These are phyloP conservation scores for Cyclotella choctawhatcheeana DNA, from an alignment of 108 stramenopile species.

Conservation along the genomic window DNA sequence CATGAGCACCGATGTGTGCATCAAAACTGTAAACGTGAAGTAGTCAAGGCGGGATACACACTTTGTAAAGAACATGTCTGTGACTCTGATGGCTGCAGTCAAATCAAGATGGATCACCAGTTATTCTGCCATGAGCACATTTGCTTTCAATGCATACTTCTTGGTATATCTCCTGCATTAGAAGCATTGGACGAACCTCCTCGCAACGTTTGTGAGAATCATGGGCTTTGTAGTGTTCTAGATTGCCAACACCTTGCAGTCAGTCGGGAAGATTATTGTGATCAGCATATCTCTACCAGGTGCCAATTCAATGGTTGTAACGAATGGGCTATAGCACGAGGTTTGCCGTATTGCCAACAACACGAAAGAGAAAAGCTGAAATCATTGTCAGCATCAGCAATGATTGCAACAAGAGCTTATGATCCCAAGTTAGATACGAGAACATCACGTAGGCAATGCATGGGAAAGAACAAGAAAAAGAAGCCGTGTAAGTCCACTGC, in stretches of 20 bases:
- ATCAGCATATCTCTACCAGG: slow-evolving; percentile 5
- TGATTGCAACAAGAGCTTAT: background rate
- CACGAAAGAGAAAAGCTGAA: slow-evolving; percentile 6
- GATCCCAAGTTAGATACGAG: background rate
- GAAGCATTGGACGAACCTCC: slow-evolving; percentile 32
- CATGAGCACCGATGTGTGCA: slow-evolving; percentile 25
- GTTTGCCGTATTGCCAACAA: slow-evolving; percentile 15
- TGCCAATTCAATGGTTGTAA: slow-evolving; percentile 19
- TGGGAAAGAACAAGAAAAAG: slow-evolving; percentile 21
- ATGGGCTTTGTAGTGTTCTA: slow-evolving; percentile 22
- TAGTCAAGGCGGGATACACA: background rate
- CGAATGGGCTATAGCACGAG: slow-evolving; percentile 20
- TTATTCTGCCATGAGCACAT: slow-evolving; percentile 12
- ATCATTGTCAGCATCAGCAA: background rate
- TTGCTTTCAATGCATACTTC: slow-evolving; percentile 25
- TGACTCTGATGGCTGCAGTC: background rate
- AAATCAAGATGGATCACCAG: background rate
- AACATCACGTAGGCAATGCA: slow-evolving; percentile 16
- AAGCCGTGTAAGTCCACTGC: slow-evolving; percentile 26
- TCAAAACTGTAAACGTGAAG: background rate
- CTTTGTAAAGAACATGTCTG: slow-evolving; percentile 17
- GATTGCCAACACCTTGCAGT: slow-evolving; percentile 20
- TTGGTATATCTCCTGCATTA: slow-evolving; percentile 15
- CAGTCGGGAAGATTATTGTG: slow-evolving; percentile 22
- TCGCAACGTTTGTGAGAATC: slow-evolving; percentile 31